Evolutionary conservation across 2,329 filamentous ascomycete genomes (phyloP), one percentile per base, ranked within the genome.

Genomic region (Saccharata proteae): DNA sequence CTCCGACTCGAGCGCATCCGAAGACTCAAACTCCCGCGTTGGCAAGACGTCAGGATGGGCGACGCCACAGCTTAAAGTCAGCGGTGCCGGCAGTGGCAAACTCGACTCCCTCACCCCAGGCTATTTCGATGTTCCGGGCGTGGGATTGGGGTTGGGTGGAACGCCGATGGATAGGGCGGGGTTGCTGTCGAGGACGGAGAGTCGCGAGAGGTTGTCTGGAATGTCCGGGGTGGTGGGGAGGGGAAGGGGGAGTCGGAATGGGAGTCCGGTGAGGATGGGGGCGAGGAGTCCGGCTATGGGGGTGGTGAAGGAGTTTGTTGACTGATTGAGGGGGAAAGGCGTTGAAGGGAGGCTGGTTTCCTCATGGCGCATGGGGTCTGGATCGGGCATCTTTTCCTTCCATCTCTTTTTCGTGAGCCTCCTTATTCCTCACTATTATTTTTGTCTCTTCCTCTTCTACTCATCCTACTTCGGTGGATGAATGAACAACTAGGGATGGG

Each of bases 141-240:
- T 42, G 1, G 49, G 45, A 3, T 29, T 54, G 14, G 57, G 52
- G 30, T 44, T 46, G 38, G 49, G 35, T 6, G 38, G 35, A 6
- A 54, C 62, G 40, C 51, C 63, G 7, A 69, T 71, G 41, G 69
- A 72, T 34, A 58, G 84, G 22, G 75, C 71, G 27, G 86, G 86
- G 2, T 53, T 94, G 40, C 76, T 82, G 32, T 71, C 84, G 3
- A 65, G 88, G 42, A 92, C 82, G 0, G 88, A 94, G 50, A 93
- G 84, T 50, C 67, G 84, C 32, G 90, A 96, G 49, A 68, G 82
- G 36, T 57, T 94, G 21, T 65, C 69, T 11, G 67, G 63, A 6
- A 50, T 71, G 10, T n/a, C n/a, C n/a, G 68, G 61, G 6, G 38
- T 67, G 62, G 29, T 68, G 71, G 71, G 15, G 54, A 71, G 52